Percentiles rank a stretch among this genome's conserved stretches.
phyloP scores from a whole-genome alignment of 495 filamentous ascomycete genomes.

The Lentithecium fluviatile region DNA sequence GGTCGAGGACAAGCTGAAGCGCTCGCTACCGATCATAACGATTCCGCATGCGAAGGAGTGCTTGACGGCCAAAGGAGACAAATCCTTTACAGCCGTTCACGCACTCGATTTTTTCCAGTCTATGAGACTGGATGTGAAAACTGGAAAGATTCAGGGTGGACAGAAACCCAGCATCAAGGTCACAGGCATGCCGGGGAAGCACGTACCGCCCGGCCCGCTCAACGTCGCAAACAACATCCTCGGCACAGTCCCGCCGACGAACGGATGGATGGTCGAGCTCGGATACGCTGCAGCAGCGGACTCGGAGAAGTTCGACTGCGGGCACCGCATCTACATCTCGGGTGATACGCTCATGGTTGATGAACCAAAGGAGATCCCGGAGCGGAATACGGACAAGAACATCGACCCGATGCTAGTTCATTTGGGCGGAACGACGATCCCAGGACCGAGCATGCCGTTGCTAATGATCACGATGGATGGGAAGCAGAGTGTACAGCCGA shows the following conservation, averaged over 20 bases:
- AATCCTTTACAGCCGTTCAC: slow-evolving; percentile 56
- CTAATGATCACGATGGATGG: slow-evolving; percentile 76
- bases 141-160: slow-evolving; percentile 18
- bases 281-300: slow-evolving; percentile 44
- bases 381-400: slow-evolving; percentile 48
- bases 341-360: slow-evolving; percentile 69
- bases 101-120: slow-evolving; percentile 58
- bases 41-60: slow-evolving; percentile 61
- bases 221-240: slow-evolving; percentile 57
- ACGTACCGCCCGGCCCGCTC: slow-evolving; percentile 57
- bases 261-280: slow-evolving; percentile 71
- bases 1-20: slow-evolving; percentile 58
- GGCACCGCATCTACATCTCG: slow-evolving; percentile 68
- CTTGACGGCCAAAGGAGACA: slow-evolving; percentile 43
- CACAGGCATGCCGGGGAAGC: slow-evolving; percentile 69
- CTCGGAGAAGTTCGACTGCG: slow-evolving; percentile 44
- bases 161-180: slow-evolving; percentile 52
- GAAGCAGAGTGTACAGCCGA: slow-evolving; percentile 59
- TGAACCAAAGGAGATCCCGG: slow-evolving; percentile 61
- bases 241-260: slow-evolving; percentile 65
- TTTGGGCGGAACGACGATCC: slow-evolving; percentile 67
- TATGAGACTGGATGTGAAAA: slow-evolving; percentile 50
- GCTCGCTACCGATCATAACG: slow-evolving; percentile 63
- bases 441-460: slow-evolving; percentile 54
- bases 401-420: slow-evolving; percentile 71